Evolutionary conservation across 306 rosid species (phyloP).

Genomic region (Fagus crenata): DNA sequence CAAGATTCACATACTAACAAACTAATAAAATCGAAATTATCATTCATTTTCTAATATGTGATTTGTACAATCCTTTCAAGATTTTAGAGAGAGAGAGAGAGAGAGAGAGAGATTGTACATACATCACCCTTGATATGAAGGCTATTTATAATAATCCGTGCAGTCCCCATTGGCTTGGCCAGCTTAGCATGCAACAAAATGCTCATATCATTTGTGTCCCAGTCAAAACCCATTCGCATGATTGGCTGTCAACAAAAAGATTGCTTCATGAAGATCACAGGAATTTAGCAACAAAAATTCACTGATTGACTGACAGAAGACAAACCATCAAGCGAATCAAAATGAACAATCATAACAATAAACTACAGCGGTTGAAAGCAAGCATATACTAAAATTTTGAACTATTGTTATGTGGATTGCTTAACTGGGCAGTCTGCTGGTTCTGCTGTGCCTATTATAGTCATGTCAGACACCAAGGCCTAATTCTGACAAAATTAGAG

Average conservation of each 20-base stretch:
- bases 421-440: not conserved
- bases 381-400: not conserved
- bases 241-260: conserved; percentile 52
- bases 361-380: conserved; percentile 7
- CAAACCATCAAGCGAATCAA: not conserved
- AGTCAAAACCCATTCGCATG: conserved; percentile 81
- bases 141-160: conserved; percentile 88
- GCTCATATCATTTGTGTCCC: conserved; percentile 95
- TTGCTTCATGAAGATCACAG: conserved; percentile 25
- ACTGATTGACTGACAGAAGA: conserved; percentile 14
- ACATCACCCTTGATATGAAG: conserved; percentile 97
- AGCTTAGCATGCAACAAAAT: conserved; percentile 86
- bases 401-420: too few relatives aligned
- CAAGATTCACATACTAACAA: not conserved
- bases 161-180: conserved; percentile 86
- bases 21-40: not conserved
- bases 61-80: conserved; percentile 6
- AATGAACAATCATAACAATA: conserved; percentile 11
- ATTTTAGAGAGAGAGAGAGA: conserved; percentile 9
- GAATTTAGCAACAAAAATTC: conserved; percentile 13
- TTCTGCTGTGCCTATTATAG: not conserved
- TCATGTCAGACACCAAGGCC: not conserved
- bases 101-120: conserved; percentile 42
- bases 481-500: not conserved
- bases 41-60: conserved; percentile 2